Base-by-base conservation (phyloP, 495 filamentous ascomycete genomes). In the Cenococcum geophilum region DNA sequence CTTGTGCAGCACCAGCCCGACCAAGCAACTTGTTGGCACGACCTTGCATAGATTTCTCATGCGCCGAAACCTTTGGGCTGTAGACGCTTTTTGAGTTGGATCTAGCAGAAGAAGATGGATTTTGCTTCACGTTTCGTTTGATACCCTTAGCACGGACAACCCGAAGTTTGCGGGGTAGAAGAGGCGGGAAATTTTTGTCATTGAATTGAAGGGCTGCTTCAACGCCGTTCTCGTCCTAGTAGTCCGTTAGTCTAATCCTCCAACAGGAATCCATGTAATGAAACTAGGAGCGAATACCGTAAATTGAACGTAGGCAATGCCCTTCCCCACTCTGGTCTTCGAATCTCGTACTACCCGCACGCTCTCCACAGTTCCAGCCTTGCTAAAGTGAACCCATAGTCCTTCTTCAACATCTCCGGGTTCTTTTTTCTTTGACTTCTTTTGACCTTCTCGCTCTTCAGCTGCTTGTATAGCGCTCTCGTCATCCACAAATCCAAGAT, bases 271-370 rank as follows among this genome's bases (percentile, higher is more conserved):
- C 6, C 27, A 32, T 32, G 12, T n/a, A 14, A 32, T 52, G 49
- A 40, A 50, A 55, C 5, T 32, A 16, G 27, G 27, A 65, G 36
- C 49, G 18, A 70, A 83, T 77, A 73, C 49, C 18, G 21, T 10
- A 25, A 97, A 99, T 68, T 99, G 95, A 36, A 99, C 91, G 68
- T 99, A 99, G 21, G 95, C 95, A 72, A 99, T 90, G 14, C 95
- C 95, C 73, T 99, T 97, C 50, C 93, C 91, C 50, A 99, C 89
- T 36, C 95, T 83, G 21, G 95, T 97, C 52, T 84, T 85, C 48
- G 86, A 76, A 67, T 99, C 95, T 58, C 95, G 83, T 34, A 96
- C 81, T n/a, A 99, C 88, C 11, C 95, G 86, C 36, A 97, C 95
- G 67, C 86, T 92, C 76, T 99, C 92, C 12, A 99, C 85, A 52